Base-by-base conservation (phyloP, 495 filamentous ascomycete genomes). In the Lentithecium fluviatile region DNA sequence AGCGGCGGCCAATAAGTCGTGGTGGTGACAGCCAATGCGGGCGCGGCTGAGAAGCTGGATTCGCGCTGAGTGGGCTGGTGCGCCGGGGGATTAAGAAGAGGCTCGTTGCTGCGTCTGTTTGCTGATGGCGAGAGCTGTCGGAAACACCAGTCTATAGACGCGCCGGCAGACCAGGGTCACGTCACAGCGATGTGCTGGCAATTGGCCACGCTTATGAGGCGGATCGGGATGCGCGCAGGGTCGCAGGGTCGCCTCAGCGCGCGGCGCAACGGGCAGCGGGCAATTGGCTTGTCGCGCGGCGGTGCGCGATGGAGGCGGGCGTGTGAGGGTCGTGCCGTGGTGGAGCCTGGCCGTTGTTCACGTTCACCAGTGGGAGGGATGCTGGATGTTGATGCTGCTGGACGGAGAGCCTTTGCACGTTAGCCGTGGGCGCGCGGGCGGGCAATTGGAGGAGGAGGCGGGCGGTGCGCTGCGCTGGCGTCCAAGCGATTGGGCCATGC, bases 131-230 rank as follows among this genome's bases (percentile, higher is more conserved):
- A 51, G 38, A 42, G 34, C 48, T 56, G 32, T 63, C 59, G 58
- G 65, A 56, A 52, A 13, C 20, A 45, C 42, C 54, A 56, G 56
- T 50, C 50, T 60, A 54, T 57, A 53, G 56, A 37, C 52, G 45
- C 40, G 51, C 53, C 19, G 51, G 24, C 21, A 24, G 52, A 19
- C 50, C 53, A 23, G 57, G 57, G 48, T 61, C 66, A 60, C 66
- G 66, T 68, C 66, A 65, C 66, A 43, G 53, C 58, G 64, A 68
- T 68, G 66, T 52, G 66, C 65, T 68, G 66, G 65, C 66, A 68
- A 65, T 68, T 43, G 66, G 66, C 66, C 61, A 65, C 56, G 62
- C 60, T 65, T 58, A 49, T 58, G 61, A 68, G 61, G 57, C 66
- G 66, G 50, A 67, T 58, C 53, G 52, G 32, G 29, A 20, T 37